Evolutionary conservation across 208 protist species (phyloP), one percentile per base, ranked within the genome.

Genomic region (Phytomonas francai): DNA sequence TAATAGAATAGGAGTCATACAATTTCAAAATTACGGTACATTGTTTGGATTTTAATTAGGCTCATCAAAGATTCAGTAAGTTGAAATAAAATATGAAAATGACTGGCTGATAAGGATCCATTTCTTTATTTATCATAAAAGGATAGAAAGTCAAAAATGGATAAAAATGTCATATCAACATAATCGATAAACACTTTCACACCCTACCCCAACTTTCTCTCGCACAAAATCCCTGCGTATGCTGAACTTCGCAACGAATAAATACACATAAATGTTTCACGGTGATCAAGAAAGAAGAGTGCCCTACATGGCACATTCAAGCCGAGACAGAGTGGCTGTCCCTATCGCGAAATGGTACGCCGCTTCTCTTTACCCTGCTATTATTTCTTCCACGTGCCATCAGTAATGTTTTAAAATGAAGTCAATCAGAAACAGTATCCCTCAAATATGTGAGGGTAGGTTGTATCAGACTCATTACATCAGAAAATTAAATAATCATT

Each of bases 131-230:
- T 36, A 34, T 58, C 27, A 25, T 54, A 61, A 65, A 54, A 63
- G 69, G n/a, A 79, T 68, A 67, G 57, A 31, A 30, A 67, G 60
- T 31, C 25, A 59, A 9, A 63, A 70, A 71, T 57, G 25, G 16
- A 61, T 51, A 3, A 42, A 39, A 39, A 9, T 39, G 3, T 12
- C 16, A 19, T 19, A 49, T 12, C 14, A 49, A 3, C 6, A 49
- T 19, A 19, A 3, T 49, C 12, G 12, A 19, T 19, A 49, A 39
- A 19, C 12, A 49, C 16, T 49, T 49, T 6, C 33, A 49, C 39
- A 49, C 39, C 14, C 14, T 49, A 49, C 12, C 4, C 39, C 12
- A 49, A 49, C 39, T 19, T 12, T 19, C 39, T 22, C 6, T 12
- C 39, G 16, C 4, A 49, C 39, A 19, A 22, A 49, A 49, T 22